These are phyloP conservation scores for Plectosphaerella plurivora DNA, from an alignment of 2,329 filamentous ascomycete genomes.

Conservation along the genomic window DNA sequence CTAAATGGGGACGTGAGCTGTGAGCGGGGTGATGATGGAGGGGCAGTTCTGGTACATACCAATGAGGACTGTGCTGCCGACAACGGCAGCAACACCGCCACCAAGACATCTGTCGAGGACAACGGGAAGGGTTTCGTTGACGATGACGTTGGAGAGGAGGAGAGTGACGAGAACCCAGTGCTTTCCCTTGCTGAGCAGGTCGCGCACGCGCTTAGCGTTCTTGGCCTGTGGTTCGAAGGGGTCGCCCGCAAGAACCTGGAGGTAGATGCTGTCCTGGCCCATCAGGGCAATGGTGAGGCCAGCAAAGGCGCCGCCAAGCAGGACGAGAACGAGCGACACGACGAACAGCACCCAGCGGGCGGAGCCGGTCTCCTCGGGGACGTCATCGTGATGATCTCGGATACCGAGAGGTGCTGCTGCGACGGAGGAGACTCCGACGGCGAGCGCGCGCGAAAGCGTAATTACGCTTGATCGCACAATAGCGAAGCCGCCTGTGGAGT, in stretches of 20 bases:
- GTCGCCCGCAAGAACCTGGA: slow-evolving; percentile 88
- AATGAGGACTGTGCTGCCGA: slow-evolving; percentile 90
- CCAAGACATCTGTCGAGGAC: slow-evolving; percentile 91
- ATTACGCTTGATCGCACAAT: slow-evolving; percentile 44
- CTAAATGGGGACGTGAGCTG: slow-evolving; percentile 37
- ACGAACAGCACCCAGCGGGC: slow-evolving; percentile 77
- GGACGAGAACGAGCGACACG: slow-evolving; percentile 74
- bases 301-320: slow-evolving; percentile 89
- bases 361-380: slow-evolving; percentile 52
- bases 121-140: slow-evolving; percentile 94
- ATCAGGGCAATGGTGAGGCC: slow-evolving; percentile 81
- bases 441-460: slow-evolving; percentile 46
- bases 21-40: no score
- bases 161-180: slow-evolving; percentile 98
- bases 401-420: slow-evolving; percentile 39
- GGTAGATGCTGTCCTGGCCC: slow-evolving; percentile 88
- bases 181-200: slow-evolving; percentile 80
- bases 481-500: slow-evolving; percentile 26
- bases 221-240: slow-evolving; percentile 79
- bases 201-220: slow-evolving; percentile 77
- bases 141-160: slow-evolving; percentile 92
- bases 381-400: slow-evolving; percentile 34
- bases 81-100: slow-evolving; percentile 88
- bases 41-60: slow-evolving; percentile 49
- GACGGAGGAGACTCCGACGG: slow-evolving; percentile 42